phyloP scores from a whole-genome alignment of 2,329 filamentous ascomycete species.

The Exophiala dermatitidis region DNA sequence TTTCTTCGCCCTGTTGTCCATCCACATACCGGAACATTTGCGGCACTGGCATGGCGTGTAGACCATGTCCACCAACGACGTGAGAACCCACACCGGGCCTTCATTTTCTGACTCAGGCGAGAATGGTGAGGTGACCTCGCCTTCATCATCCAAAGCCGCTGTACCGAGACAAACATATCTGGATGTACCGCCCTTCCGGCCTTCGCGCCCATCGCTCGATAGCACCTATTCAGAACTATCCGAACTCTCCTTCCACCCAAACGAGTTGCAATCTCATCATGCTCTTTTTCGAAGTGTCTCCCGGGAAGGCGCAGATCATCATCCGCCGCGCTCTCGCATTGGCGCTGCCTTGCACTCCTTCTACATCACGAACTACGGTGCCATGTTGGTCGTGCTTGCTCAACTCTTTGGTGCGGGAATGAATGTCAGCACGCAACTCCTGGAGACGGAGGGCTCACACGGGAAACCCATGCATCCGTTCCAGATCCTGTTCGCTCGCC shows the following conservation, averaged over 20 bases:
- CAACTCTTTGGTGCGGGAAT: slow-evolving; percentile 79
- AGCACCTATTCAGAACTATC: slow-evolving; percentile 26
- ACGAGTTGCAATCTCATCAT: slow-evolving; percentile 15
- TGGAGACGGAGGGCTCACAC: slow-evolving; percentile 61
- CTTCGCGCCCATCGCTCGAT: slow-evolving; percentile 18
- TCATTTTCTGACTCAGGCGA: slow-evolving; percentile 3
- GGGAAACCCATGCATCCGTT: slow-evolving; percentile 71
- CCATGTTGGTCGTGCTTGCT: slow-evolving; percentile 63
- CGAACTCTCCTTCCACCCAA: slow-evolving; percentile 26
- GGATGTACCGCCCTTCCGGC: slow-evolving; percentile 13
- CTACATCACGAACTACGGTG: slow-evolving; percentile 63
- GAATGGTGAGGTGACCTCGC: slow-evolving; percentile 4
- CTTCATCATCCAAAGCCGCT: slow-evolving; percentile 7
- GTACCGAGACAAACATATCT: slow-evolving; percentile 8
- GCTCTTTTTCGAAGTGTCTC: slow-evolving; percentile 18
- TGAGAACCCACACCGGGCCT: neutral
- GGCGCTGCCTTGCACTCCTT: slow-evolving; percentile 34
- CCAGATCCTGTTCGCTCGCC: slow-evolving; percentile 74
- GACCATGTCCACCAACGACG: slow-evolving; percentile 12
- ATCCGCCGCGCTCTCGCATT: slow-evolving; percentile 24
- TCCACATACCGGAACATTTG: neutral
- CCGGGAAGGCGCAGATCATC: slow-evolving; percentile 7
- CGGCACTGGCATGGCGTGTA: slow-evolving; percentile 6
- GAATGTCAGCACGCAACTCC: slow-evolving; percentile 71
- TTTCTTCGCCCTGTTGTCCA: neutral